phyloP scores from a whole-genome alignment of 208 protist genomes.

The Strigomonas culicis region DNA sequence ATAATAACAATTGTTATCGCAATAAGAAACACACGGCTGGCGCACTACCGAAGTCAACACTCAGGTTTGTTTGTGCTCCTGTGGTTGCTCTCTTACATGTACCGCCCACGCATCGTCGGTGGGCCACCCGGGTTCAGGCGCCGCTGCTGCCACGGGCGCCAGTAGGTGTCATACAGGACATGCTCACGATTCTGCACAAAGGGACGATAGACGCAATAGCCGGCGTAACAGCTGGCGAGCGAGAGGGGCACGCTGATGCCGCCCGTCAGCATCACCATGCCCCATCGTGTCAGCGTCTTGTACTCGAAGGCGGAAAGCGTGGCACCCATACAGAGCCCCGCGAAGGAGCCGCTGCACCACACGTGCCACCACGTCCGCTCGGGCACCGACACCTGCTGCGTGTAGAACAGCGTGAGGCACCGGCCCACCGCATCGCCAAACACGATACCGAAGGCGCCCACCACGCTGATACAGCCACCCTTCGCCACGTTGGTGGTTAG shows the following conservation, averaged over 20 bases:
- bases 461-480: conserved; percentile 38
- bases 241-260: conserved; percentile 26
- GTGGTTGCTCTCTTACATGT: conserved; percentile 29
- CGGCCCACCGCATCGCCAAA: conserved; percentile 43
- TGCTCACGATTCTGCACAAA: conserved; percentile 49
- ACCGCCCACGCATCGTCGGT: conserved; percentile 63
- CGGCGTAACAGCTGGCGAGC: conserved; percentile 35
- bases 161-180: conserved; percentile 70
- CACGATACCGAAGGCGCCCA: conserved; percentile 42
- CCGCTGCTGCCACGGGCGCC: conserved; percentile 75
- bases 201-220: conserved; percentile 60
- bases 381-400: conserved; percentile 40
- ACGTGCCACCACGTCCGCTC: conserved; percentile 67
- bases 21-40: background rate
- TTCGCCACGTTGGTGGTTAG: conserved; percentile 60
- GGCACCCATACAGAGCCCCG: conserved; percentile 44
- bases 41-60: too few relatives aligned
- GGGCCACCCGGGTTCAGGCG: conserved; percentile 37
- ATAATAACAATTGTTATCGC: background rate
- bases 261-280: conserved; percentile 33
- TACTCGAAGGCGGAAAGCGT: conserved; percentile 48
- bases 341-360: conserved; percentile 21
- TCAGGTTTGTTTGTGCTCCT: background rate
- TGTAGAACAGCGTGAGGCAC: conserved; percentile 18
- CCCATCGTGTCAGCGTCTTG: conserved; percentile 56